Evolutionary conservation across 352 stramenopile genomes (phyloP).

Genomic region (Phytophthora agathidicida): DNA sequence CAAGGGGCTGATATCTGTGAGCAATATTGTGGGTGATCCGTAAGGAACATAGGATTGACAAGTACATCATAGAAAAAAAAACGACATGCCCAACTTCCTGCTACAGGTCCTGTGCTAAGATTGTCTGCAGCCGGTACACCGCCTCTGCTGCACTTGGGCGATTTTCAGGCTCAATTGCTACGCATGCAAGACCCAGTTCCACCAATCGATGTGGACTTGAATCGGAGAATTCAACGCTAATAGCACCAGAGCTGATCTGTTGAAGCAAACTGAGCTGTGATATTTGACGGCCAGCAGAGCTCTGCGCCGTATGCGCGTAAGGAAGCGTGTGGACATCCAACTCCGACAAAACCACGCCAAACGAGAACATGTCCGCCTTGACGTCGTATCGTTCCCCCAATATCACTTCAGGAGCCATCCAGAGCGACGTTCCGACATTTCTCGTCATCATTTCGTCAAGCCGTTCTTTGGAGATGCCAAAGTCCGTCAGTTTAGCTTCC

Average conservation of each 20-base stretch:
- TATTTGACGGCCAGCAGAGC: not conserved
- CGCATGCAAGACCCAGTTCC: conserved; percentile 21
- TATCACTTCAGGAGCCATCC: conserved; percentile 35
- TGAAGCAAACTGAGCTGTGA: conserved; percentile 29
- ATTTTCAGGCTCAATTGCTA: not conserved
- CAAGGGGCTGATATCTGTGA: too few relatives aligned
- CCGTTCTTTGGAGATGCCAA: conserved; percentile 26
- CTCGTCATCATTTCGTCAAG: conserved; percentile 23
- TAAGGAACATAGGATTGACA: too few relatives aligned
- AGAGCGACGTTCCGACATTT: conserved; percentile 27
- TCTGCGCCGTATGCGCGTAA: conserved; percentile 15
- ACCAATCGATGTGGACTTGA: not conserved
- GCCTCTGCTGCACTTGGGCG: conserved; percentile 22
- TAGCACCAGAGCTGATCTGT: conserved; percentile 22
- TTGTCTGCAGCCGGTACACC: conserved; percentile 28
- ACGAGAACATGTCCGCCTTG: conserved; percentile 40
- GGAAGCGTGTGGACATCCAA: conserved; percentile 28
- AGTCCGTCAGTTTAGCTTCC: conserved; percentile 36
- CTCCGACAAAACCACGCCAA: conserved; percentile 34
- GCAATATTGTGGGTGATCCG: too few relatives aligned
- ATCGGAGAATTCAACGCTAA: conserved; percentile 25
- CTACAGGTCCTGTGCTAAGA: conserved; percentile 1
- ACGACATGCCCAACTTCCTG: too few relatives aligned
- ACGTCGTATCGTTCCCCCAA: conserved; percentile 29
- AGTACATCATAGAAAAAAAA: too few relatives aligned